These are phyloP conservation scores for Nothophoma quercina DNA, from an alignment of 2,329 filamentous ascomycete species.

Conservation along the genomic window DNA sequence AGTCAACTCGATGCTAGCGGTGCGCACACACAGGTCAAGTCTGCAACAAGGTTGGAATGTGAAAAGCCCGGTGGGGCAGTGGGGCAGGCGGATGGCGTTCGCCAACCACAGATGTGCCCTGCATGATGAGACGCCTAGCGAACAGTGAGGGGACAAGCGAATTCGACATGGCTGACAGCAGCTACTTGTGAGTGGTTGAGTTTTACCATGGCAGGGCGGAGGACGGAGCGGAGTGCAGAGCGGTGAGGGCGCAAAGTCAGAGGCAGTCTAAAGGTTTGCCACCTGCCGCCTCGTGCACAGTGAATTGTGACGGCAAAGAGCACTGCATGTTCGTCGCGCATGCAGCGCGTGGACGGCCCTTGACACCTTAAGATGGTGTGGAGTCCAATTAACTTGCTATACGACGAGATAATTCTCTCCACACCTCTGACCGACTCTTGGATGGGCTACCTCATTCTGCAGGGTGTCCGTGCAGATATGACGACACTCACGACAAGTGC, in stretches of 20 bases:
- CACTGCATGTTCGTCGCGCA: slow-evolving; percentile 12
- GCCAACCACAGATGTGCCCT: slow-evolving; percentile 17
- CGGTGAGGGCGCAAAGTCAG: slow-evolving; percentile 9
- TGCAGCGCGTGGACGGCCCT: slow-evolving; percentile 14
- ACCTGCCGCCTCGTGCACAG: slow-evolving; percentile 10
- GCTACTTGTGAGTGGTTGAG: slow-evolving; percentile 10
- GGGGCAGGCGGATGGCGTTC: slow-evolving; percentile 13
- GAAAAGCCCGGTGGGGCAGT: slow-evolving; percentile 11
- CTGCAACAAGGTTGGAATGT: slow-evolving; percentile 16
- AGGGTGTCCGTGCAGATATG: slow-evolving; percentile 24
- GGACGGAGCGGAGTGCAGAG: slow-evolving; percentile 7
- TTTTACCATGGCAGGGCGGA: slow-evolving; percentile 1
- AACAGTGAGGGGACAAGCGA: slow-evolving; percentile 9
- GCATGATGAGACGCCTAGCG: slow-evolving; percentile 18
- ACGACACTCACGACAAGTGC: slow-evolving; percentile 20
- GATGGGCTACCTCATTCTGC: slow-evolving; percentile 14
- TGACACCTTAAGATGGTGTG: slow-evolving; percentile 13
- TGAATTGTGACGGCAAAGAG: neutral
- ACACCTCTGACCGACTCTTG: slow-evolving; percentile 7
- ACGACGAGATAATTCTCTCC: slow-evolving; percentile 8
- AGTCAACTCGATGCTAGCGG: slow-evolving; percentile 10
- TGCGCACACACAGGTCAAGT: neutral
- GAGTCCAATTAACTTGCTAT: neutral
- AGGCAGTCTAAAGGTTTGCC: slow-evolving; percentile 3
- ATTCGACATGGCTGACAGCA: slow-evolving; percentile 2